These are phyloP conservation scores for Spinellus fusiger DNA, from an alignment of 192 early-diverging fungal species.

Conservation along the genomic window DNA sequence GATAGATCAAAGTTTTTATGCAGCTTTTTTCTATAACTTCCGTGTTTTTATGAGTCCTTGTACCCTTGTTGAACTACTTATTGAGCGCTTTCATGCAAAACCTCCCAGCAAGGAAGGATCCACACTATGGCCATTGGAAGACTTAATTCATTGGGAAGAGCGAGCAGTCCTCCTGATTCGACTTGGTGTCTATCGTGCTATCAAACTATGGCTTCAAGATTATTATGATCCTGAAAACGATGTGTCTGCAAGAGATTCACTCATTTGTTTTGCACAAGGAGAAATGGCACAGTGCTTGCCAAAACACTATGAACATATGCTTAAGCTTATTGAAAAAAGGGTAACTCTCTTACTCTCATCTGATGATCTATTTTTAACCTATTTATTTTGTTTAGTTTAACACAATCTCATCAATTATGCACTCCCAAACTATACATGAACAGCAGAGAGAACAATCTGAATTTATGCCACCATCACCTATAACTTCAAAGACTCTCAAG, in stretches of 20 bases:
- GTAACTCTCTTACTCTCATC: slow-evolving; percentile 16
- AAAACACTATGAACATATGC: slow-evolving; percentile 37
- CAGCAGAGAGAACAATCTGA: background rate
- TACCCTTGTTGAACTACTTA: slow-evolving; percentile 59
- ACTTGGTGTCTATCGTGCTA: slow-evolving; percentile 65
- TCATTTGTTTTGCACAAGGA: slow-evolving; percentile 50
- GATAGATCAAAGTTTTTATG: slow-evolving; percentile 54
- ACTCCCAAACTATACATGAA: background rate
- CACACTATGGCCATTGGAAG: slow-evolving; percentile 20
- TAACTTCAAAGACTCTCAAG: too few species aligned
- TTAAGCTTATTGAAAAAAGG: slow-evolving; percentile 50
- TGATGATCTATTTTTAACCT: background rate
- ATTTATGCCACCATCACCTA: background rate
- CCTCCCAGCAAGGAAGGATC: slow-evolving; percentile 34
- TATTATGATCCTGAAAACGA: slow-evolving; percentile 62
- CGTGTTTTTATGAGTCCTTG: slow-evolving; percentile 70
- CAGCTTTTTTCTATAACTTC: slow-evolving; percentile 82
- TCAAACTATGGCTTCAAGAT: slow-evolving; percentile 79
- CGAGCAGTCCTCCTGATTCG: slow-evolving; percentile 47
- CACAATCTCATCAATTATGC: background rate
- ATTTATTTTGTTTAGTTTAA: background rate
- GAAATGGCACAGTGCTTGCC: slow-evolving; percentile 41
- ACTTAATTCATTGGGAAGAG: slow-evolving; percentile 51
- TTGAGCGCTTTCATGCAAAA: slow-evolving; percentile 56
- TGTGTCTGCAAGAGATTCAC: slow-evolving; percentile 31